A percentile compares a stretch with the other conserved stretches of the same genome.
Evolutionary conservation across 805 yeast species (phyloP).

Genomic region (Vanderwaltozyma tropicalis): DNA sequence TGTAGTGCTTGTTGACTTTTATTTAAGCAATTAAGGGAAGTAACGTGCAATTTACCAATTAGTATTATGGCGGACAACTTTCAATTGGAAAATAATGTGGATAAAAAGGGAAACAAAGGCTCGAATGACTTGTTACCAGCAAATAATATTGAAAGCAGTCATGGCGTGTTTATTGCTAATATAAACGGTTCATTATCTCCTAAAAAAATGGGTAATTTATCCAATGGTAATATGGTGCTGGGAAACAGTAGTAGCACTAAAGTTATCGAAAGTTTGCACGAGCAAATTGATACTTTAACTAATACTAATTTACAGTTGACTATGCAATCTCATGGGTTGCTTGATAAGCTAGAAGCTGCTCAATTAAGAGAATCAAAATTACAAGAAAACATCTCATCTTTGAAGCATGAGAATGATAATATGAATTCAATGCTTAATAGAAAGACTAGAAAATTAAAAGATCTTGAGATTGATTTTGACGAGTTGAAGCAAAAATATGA

Average conservation of each 20-base stretch:
- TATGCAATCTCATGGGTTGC: slow-evolving; percentile 38
- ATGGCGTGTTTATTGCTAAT: slow-evolving; percentile 8
- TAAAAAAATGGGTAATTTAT: not conserved
- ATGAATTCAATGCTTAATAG: slow-evolving; percentile 56
- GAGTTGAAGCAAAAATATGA: slow-evolving; percentile 1
- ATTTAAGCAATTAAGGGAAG: too few species aligned
- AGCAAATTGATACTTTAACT: slow-evolving; percentile 44
- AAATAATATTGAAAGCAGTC: slow-evolving; percentile 8
- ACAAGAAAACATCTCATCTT: slow-evolving; percentile 42
- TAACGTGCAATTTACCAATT: too few species aligned
- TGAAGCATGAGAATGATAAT: slow-evolving; percentile 72
- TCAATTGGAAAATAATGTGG: not conserved
- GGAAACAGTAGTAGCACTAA: slow-evolving; percentile 11
- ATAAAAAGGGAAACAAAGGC: not conserved
- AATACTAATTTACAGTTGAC: slow-evolving; percentile 29
- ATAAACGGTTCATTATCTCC: slow-evolving; percentile 2
- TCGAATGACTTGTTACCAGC: not conserved
- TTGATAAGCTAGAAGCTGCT: slow-evolving; percentile 40
- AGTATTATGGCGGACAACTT: not conserved
- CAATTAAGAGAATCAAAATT: slow-evolving; percentile 37
- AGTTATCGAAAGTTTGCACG: slow-evolving; percentile 36
- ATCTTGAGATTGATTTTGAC: slow-evolving; percentile 28
- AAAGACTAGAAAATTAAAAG: slow-evolving; percentile 59
- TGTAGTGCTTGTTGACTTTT: too few species aligned
- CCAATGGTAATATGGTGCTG: not conserved